Evolutionary conservation across 2,329 filamentous ascomycete genomes (phyloP).

Genomic region (Conoideocrella luteorostrata): DNA sequence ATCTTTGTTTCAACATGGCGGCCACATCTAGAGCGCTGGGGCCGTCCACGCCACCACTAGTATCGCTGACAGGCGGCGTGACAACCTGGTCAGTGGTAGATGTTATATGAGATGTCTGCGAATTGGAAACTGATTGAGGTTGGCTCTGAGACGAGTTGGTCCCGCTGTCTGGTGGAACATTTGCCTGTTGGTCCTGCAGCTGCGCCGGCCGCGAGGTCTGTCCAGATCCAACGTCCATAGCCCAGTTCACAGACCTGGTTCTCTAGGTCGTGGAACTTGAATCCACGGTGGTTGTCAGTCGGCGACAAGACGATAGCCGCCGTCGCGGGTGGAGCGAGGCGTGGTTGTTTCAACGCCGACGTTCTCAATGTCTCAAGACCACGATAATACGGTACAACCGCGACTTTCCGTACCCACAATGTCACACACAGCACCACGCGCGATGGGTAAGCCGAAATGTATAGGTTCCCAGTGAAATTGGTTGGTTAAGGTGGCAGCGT

Average conservation of each 20-base stretch:
- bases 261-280: no score
- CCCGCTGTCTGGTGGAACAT: conserved; percentile 4
- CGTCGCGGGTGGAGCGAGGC: background rate
- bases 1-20: conserved; percentile 10
- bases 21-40: conserved; percentile 13
- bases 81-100: conserved; percentile 20
- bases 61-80: conserved; percentile 22
- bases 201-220: conserved; percentile 2
- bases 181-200: background rate
- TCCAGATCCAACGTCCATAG: conserved; percentile 6
- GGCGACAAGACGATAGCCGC: background rate
- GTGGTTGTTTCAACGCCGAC: background rate
- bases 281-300: background rate
- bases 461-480: no score
- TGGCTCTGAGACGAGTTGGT: conserved; percentile 13
- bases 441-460: no score
- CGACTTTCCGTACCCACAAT: no score
- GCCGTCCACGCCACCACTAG: conserved; percentile 11
- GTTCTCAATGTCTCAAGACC: background rate
- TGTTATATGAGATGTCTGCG: conserved; percentile 22
- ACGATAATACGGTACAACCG: no score
- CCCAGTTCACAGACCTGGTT: background rate
- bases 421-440: no score
- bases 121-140: conserved; percentile 14
- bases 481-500: no score